These are phyloP conservation scores for Xerocomellus chrysenteron DNA, from an alignment of 768 basidiomycete genomes.

Conservation along the genomic window DNA sequence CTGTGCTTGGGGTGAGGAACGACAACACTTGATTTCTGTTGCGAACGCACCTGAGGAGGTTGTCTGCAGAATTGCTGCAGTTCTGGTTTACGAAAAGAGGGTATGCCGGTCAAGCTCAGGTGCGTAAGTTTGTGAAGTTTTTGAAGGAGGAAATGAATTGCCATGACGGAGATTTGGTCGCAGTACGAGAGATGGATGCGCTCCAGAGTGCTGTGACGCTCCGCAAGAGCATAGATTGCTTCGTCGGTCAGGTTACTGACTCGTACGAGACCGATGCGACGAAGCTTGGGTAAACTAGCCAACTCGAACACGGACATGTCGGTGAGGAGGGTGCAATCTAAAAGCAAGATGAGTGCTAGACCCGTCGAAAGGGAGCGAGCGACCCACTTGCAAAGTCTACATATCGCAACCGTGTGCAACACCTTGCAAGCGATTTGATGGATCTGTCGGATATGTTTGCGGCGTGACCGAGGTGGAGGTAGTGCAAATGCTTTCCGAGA, in stretches of 20 bases:
- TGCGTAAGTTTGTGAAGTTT: constrained; percentile 91
- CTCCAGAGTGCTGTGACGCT: constrained; percentile 84
- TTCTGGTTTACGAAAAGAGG: constrained; percentile 81
- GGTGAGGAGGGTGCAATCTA: constrained; percentile 84
- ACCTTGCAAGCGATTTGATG: constrained; percentile 77
- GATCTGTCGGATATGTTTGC: constrained; percentile 86
- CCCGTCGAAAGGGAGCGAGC: neutral
- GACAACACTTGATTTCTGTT: neutral
- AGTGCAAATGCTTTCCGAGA: constrained; percentile 91
- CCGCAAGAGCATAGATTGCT: constrained; percentile 84
- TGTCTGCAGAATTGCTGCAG: constrained; percentile 88
- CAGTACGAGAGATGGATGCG: constrained; percentile 97
- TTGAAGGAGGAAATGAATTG: constrained; percentile 86
- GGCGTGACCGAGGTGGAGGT: constrained; percentile 93
- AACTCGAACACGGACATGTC: constrained; percentile 95
- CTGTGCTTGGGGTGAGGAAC: constrained; percentile 39
- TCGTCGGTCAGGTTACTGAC: constrained; percentile 93
- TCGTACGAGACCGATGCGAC: constrained; percentile 92
- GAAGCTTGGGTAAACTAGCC: constrained; percentile 81
- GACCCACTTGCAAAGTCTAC: constrained; percentile 93
- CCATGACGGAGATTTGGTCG: constrained; percentile 89
- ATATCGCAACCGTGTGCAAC: constrained; percentile 89
- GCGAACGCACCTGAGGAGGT: constrained; percentile 70
- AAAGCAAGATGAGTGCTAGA: constrained; percentile 10
- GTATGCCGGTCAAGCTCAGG: constrained; percentile 95